Evolutionary conservation across 345 rosid genomes (phyloP).

Genomic region (Citrus inodora): DNA sequence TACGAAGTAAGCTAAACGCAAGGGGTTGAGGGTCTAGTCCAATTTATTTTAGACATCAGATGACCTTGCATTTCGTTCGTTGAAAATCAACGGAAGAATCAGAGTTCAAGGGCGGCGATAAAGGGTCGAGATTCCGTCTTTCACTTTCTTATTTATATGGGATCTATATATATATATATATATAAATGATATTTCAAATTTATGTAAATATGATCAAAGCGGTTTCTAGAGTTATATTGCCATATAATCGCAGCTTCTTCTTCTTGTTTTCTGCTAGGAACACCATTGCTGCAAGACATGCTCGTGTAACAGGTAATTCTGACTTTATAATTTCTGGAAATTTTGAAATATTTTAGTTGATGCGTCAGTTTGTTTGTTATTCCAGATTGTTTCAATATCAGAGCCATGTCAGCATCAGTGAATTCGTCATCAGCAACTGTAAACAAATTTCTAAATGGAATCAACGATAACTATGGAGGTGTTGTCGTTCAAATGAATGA

Average conservation of each 20-base stretch:
- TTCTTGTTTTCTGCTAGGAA: neutral
- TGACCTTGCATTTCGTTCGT: neutral
- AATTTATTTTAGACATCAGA: neutral
- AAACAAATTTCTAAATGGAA: constrained; percentile 30
- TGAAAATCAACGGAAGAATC: neutral
- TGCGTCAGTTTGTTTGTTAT: neutral
- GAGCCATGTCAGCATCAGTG: constrained; percentile 30
- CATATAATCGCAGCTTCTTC: neutral
- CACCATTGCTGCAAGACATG: neutral
- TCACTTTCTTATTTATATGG: no score
- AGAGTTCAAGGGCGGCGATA: neutral
- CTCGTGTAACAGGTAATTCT: neutral
- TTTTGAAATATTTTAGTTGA: neutral
- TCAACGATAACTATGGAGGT: constrained; percentile 73
- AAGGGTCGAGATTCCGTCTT: neutral
- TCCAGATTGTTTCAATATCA: neutral
- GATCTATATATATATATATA: no score
- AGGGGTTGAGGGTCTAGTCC: neutral
- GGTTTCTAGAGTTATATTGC: neutral
- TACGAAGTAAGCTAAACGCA: neutral
- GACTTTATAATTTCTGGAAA: neutral
- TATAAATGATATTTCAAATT: neutral
- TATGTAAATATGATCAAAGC: neutral
- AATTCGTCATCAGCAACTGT: neutral
- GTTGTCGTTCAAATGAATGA: constrained; percentile 57